A percentile compares a stretch with the other conserved stretches of the same genome.
Evolutionary conservation across 441 rosid genomes (phyloP).

Genomic region (Rhodomyrtus psidioides): DNA sequence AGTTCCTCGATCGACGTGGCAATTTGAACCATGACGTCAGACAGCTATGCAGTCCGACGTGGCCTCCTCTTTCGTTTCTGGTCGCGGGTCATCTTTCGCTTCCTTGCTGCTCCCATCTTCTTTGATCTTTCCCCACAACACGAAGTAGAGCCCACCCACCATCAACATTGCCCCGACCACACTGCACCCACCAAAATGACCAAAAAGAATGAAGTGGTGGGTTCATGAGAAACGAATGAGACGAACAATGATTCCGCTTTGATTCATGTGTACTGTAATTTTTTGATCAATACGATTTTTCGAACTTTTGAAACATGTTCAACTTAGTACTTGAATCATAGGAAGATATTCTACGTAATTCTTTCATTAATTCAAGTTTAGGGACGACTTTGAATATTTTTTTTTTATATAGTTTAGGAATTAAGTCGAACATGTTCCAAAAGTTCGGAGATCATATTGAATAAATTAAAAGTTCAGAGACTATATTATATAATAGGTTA

Average conservation of each 20-base stretch:
- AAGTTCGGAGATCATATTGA: too few species aligned
- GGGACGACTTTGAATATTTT: too few species aligned
- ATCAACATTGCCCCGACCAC: conserved; percentile 55
- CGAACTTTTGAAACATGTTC: too few species aligned
- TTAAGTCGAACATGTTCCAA: too few species aligned
- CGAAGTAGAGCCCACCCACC: conserved; percentile 66
- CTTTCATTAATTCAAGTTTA: too few species aligned
- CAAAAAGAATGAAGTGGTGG: not conserved
- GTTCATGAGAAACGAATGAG: not conserved
- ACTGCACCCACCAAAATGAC: conserved; percentile 23
- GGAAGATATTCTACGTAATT: too few species aligned
- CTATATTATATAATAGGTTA: too few species aligned
- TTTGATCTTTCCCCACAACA: conserved; percentile 71
- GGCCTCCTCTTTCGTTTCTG: conserved; percentile 19
- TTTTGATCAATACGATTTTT: accelerated
- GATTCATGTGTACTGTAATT: too few species aligned
- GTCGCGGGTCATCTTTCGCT: conserved; percentile 3
- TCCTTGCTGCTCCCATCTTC: conserved; percentile 21
- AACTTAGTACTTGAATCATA: too few species aligned
- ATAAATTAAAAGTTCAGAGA: too few species aligned
- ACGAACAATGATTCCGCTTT: too few species aligned
- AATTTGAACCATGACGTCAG: not conserved
- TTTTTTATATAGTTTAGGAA: too few species aligned
- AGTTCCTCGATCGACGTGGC: not conserved
- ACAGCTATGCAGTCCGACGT: conserved; percentile 16